phyloP scores from a whole-genome alignment of 352 stramenopile species.

The Globisporangium splendens region DNA sequence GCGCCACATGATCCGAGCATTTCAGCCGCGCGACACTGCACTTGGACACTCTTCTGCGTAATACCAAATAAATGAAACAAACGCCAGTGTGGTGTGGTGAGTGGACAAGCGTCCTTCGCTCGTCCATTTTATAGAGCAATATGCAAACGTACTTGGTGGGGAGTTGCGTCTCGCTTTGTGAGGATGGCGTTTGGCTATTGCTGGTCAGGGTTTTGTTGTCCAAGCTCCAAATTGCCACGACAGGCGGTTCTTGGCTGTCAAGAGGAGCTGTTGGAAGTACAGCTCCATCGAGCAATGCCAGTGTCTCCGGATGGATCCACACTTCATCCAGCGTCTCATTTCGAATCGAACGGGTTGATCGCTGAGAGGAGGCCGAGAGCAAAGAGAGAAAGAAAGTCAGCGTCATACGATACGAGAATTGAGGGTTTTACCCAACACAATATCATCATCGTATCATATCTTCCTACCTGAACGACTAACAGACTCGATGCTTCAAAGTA shows the following conservation, averaged over 20 bases:
- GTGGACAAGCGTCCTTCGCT: not conserved
- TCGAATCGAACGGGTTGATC: not conserved
- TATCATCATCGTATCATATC: not conserved
- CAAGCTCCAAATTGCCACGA: conserved; percentile 36
- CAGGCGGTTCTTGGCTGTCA: conserved; percentile 32
- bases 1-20: conserved; percentile 28
- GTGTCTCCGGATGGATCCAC: conserved; percentile 60
- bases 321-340: conserved; percentile 54
- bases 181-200: not conserved
- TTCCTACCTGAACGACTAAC: conserved; percentile 43
- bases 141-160: conserved; percentile 5
- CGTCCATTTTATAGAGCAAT: not conserved
- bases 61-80: not conserved
- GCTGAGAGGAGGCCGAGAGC: not conserved
- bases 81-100: too few relatives aligned
- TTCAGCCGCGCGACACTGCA: conserved; percentile 43
- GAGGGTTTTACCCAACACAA: not conserved
- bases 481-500: conserved; percentile 56
- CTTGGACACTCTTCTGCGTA: conserved; percentile 11
- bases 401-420: too few relatives aligned
- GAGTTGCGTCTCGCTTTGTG: not conserved
- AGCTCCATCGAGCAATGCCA: conserved; percentile 57
- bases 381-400: not conserved
- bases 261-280: conserved; percentile 23
- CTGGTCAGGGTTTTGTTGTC: conserved; percentile 1